Percentiles rank a stretch among this genome's conserved stretches.
Evolutionary conservation across 1,284 basidiomycete genomes (phyloP).

Genomic region (Boletus smithii): DNA sequence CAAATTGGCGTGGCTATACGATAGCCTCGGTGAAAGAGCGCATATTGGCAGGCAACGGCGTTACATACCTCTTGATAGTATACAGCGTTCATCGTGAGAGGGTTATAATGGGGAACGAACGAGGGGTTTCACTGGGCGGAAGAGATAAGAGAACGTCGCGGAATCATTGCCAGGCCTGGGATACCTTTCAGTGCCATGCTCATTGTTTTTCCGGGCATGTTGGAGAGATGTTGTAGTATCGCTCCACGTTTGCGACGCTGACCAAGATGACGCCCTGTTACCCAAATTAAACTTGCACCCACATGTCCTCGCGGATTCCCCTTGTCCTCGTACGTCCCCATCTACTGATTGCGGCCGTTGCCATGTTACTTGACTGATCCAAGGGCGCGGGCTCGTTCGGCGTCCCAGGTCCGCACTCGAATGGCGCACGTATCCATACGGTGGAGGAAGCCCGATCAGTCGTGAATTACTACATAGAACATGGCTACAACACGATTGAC

Average conservation of each 20-base stretch:
- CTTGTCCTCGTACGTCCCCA: conserved; percentile 13
- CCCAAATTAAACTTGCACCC: neutral
- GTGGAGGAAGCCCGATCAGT: conserved; percentile 22
- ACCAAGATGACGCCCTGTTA: too few relatives aligned
- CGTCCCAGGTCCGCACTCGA: conserved; percentile 14
- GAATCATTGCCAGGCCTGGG: conserved; percentile 8
- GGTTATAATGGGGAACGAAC: too few relatives aligned
- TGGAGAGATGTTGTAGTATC: too few relatives aligned
- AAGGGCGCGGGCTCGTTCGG: conserved; percentile 23
- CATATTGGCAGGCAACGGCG: too few relatives aligned
- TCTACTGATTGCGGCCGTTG: neutral
- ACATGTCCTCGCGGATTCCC: conserved; percentile 13
- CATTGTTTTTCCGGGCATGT: neutral
- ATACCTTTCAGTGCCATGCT: conserved; percentile 1
- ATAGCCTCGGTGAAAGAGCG: neutral
- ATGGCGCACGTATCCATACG: conserved; percentile 27
- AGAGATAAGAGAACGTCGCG: neutral
- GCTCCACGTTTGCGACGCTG: too few relatives aligned
- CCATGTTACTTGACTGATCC: neutral
- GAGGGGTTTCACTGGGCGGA: too few relatives aligned
- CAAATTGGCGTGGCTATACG: conserved; percentile 43
- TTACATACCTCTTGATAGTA: conserved; percentile 19
- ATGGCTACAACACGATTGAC: conserved; percentile 28
- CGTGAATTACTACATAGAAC: conserved; percentile 22
- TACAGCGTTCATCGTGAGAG: conserved; percentile 23